Base-by-base conservation (phyloP, 2,329 filamentous ascomycete species). In the Dothistroma septosporum region DNA sequence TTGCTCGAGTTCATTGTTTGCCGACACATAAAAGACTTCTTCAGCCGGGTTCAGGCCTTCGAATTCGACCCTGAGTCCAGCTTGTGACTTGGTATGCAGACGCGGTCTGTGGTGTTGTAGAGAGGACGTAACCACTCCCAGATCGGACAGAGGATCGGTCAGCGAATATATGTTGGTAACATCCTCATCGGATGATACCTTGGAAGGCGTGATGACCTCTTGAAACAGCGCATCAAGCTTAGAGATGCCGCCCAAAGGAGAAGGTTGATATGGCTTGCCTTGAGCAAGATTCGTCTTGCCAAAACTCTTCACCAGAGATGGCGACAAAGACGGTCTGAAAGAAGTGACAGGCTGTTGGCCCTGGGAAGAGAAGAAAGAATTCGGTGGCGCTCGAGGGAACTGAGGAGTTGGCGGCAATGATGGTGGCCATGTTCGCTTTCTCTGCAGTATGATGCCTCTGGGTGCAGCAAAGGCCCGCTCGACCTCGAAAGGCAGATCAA, bases 401-500 rank as follows among this genome's bases (percentile, higher is more conserved):
- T 74, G 72, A 10, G 78, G 77, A 48, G 76, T 76, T 33, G 73
- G 60, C 11, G 67, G 66, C 9, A 59, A 35, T 1, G 64, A 65
- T 49, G 71, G 61, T 28, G 83, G 61, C 84, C 82, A 61, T 78
- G 80, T 81, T 47, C 87, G 80, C 72, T 89, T 96, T 62, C 92
- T 84, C 75, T 97, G 93, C 59, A 99, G 85, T 21, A 99, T 83
- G 54, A 97, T 82, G 28, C 94, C 94, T 33, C 86, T 82, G 6
- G 92, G 89, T 12, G 90, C 90, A 37, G 93, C 86, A 74, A 92
- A 91, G 32, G 90, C 92, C 57, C 86, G 86, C 72, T 96, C 91
- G 47, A 97, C 89, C 76, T 97, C 92, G 72, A 99, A 99, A 1
- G 93, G 93, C 71, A 99, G 85, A 73, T 96, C 91, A 53, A 97